Evolutionary conservation across 129 eudicot genomes (phyloP), one percentile per base, ranked within the genome.

Genomic region (Oenanthe sinensis): DNA sequence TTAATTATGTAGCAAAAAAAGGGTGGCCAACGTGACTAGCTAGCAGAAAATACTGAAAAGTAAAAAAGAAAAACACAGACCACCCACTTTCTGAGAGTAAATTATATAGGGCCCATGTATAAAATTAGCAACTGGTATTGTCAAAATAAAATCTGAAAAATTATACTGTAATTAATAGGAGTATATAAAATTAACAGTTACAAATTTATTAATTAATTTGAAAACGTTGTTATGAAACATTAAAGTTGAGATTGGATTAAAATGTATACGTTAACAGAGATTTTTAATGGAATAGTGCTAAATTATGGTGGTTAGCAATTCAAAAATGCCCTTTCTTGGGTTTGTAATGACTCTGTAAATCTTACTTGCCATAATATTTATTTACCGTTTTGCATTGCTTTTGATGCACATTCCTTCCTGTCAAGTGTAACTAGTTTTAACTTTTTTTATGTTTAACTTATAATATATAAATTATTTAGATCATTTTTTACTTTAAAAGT

Each of bases 291-390:
- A 65, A 26, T 65, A 26, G 42, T 67, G 42, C 20, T 69, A 69
- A 37, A 2, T 36, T 24, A 17, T n/a, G 30, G 24, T 20, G 62
- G 28, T 49, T 49, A 6, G 24, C 26, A 28, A 48, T 49, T n/a
- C 78, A 75, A 75, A 75, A 65, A 2, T 50, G 78, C 36, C 22
- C 14, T 75, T 75, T 48, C 63, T 49, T 49, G 78, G 65, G 67
- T 75, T 75, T 49, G 24, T 6, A 75, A 47, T 4, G 9, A 58
- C 28, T 47, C 17, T 47, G 50, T 47, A 47, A 47, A 47, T 47
- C 17, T 12, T 47, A 3, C 36, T 12, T 47, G 4, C 3, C 12
- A 14, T 12, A 49, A 0, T 19, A 49, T 47, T 47, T 47, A 3
- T 47, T 47, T 2, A 47, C 50, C 50, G 0, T 47, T 47, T 47